Evolutionary conservation across 768 basidiomycete species (phyloP).

Genomic region (Leccinellum albellum): DNA sequence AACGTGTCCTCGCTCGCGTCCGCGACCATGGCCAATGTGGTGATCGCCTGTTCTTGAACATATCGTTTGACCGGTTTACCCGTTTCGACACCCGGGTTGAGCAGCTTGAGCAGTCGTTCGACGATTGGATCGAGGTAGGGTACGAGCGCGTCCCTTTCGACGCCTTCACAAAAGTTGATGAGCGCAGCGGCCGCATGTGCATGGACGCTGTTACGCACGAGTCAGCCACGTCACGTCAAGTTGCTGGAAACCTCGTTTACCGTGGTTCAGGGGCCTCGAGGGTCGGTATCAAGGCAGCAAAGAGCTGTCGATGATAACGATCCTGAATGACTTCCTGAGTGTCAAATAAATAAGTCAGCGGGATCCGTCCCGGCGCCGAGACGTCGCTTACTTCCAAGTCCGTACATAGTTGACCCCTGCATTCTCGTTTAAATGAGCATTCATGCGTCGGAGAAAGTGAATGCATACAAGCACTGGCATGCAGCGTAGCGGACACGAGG

Average conservation of each 20-base stretch:
- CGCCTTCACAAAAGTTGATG: conserved; percentile 90
- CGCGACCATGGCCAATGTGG: conserved; percentile 85
- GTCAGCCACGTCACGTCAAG: not conserved
- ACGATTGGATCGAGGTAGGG: conserved; percentile 82
- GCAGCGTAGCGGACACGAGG: conserved; percentile 73
- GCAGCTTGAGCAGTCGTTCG: conserved; percentile 52
- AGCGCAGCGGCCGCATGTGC: conserved; percentile 84
- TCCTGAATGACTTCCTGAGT: conserved; percentile 71
- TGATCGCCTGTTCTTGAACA: conserved; percentile 86
- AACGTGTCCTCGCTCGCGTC: conserved; percentile 80
- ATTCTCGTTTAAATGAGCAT: not conserved
- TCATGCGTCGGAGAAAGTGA: not conserved
- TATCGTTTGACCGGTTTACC: conserved; percentile 47
- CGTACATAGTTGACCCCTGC: conserved; percentile 83
- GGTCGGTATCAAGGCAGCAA: conserved; percentile 66
- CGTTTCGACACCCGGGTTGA: conserved; percentile 49
- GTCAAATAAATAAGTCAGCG: not conserved
- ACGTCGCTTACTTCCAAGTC: conserved; percentile 67
- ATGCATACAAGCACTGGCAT: conserved; percentile 76
- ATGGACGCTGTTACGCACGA: conserved; percentile 55
- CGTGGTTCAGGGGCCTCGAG: conserved; percentile 73
- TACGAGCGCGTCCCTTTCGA: conserved; percentile 64
- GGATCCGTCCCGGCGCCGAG: not conserved
- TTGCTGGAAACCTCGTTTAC: conserved; percentile 32
- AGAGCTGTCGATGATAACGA: conserved; percentile 62